phyloP scores from a whole-genome alignment of 768 basidiomycete genomes.

The Termitomyces sp. region DNA sequence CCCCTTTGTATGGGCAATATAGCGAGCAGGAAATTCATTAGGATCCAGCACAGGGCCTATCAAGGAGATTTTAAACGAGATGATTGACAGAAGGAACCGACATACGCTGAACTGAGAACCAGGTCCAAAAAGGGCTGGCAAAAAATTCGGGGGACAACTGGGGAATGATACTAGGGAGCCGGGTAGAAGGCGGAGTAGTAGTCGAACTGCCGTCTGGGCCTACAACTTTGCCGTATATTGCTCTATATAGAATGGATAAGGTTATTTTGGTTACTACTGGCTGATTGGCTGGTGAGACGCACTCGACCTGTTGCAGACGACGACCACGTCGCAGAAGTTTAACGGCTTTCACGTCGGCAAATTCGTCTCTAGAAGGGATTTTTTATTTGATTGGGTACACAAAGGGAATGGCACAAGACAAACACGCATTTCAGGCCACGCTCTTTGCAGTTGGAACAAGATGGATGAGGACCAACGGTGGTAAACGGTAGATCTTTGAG shows the following conservation, averaged over 20 bases:
- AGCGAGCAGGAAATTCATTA: constrained; percentile 72
- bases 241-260: constrained; percentile 35
- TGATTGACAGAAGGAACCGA: neutral
- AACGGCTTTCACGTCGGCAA: constrained; percentile 85
- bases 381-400: neutral
- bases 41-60: constrained; percentile 85
- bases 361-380: constrained; percentile 68
- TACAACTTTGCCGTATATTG: constrained; percentile 71
- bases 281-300: constrained; percentile 22
- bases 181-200: constrained; percentile 28
- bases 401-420: constrained; percentile 26
- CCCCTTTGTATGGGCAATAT: constrained; percentile 59
- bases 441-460: constrained; percentile 88
- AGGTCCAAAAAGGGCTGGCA: constrained; percentile 76
- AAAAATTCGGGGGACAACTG: constrained; percentile 77
- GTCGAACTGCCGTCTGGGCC: constrained; percentile 36
- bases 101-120: constrained; percentile 81
- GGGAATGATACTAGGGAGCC: constrained; percentile 57
- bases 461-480: constrained; percentile 38
- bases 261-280: constrained; percentile 3
- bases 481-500: constrained; percentile 74
- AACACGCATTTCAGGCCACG: constrained; percentile 92
- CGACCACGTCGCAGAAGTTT: constrained; percentile 78
- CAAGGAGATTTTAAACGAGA: neutral
- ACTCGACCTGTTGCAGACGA: constrained; percentile 83